Conservation (phyloP, 768 basidiomycete species). For the Pleurotus ostreatus region DNA sequence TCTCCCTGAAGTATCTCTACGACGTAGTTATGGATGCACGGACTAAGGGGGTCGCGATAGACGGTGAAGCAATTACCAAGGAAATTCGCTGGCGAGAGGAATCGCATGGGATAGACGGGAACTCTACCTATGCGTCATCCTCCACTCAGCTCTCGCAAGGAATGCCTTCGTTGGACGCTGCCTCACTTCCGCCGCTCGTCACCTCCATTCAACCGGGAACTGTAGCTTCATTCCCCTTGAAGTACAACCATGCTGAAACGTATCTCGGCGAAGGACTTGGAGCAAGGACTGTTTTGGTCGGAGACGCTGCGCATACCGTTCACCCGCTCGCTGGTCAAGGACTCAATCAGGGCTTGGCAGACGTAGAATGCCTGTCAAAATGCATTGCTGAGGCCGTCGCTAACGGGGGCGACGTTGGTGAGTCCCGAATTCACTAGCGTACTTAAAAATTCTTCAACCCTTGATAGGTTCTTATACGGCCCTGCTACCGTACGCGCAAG, state of each 20-base stretch:
- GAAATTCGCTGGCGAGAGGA: constrained; percentile 74
- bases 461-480: constrained; percentile 66
- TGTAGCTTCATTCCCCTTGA: constrained; percentile 86
- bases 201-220: constrained; percentile 65
- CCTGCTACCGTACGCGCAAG: constrained; percentile 71
- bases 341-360: constrained; percentile 88
- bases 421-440: constrained; percentile 17
- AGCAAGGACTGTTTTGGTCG: constrained; percentile 79
- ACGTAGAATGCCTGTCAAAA: constrained; percentile 69
- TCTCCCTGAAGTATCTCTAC: constrained; percentile 68
- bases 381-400: constrained; percentile 55
- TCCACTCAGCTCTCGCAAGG: constrained; percentile 32
- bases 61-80: constrained; percentile 43
- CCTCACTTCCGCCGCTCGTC: constrained; percentile 72
- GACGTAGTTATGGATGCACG: constrained; percentile 54
- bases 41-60: constrained; percentile 38
- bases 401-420: constrained; percentile 82
- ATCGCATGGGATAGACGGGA: constrained; percentile 59
- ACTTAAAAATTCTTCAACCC: no score
- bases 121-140: constrained; percentile 60
- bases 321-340: constrained; percentile 98
- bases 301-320: constrained; percentile 93
- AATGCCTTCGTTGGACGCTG: constrained; percentile 58
- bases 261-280: constrained; percentile 76
- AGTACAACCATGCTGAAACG: constrained; percentile 78